phyloP scores from a whole-genome alignment of 352 stramenopile species.

The Saprolegnia diclina region DNA sequence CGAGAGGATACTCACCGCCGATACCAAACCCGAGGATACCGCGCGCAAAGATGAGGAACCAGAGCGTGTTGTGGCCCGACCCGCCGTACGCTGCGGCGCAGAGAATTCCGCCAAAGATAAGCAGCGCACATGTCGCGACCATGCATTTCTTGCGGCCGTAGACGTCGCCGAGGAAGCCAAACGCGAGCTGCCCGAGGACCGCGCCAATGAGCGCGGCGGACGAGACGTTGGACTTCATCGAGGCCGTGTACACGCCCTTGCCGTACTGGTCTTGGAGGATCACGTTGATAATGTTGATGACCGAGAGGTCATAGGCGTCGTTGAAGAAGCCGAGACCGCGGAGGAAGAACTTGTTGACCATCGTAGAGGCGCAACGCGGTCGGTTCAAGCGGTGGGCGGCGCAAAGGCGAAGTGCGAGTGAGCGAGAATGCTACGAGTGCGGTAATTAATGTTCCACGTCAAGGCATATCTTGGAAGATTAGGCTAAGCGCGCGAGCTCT shows the following conservation, averaged over 20 bases:
- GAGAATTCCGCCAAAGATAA: constrained; percentile 29
- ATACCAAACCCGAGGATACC: constrained; percentile 31
- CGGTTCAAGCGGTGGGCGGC: too few species aligned
- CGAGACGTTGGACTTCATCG: constrained; percentile 28
- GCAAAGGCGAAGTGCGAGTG: too few species aligned
- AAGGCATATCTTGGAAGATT: too few species aligned
- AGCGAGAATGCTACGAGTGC: too few species aligned
- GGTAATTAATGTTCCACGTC: too few species aligned
- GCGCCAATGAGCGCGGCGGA: constrained; percentile 26
- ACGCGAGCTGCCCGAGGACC: constrained; percentile 26
- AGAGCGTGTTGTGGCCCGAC: constrained; percentile 21
- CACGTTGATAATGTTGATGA: constrained; percentile 77
- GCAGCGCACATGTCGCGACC: constrained; percentile 29
- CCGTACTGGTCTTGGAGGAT: constrained; percentile 64
- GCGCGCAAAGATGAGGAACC: constrained; percentile 27
- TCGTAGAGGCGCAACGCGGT: background rate
- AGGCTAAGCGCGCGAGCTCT: too few species aligned
- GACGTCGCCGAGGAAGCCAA: constrained; percentile 26
- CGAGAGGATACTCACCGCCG: constrained; percentile 29
- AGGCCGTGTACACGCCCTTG: constrained; percentile 17
- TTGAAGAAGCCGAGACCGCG: constrained; percentile 74
- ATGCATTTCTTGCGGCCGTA: constrained; percentile 30
- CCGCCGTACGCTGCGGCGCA: constrained; percentile 28
- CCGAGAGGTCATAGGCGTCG: constrained; percentile 69
- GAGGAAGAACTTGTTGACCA: constrained; percentile 58